Evolutionary conservation across 176 grass and related monocot species (phyloP), one percentile per base, ranked within the genome.

Genomic region (Areca catechu): DNA sequence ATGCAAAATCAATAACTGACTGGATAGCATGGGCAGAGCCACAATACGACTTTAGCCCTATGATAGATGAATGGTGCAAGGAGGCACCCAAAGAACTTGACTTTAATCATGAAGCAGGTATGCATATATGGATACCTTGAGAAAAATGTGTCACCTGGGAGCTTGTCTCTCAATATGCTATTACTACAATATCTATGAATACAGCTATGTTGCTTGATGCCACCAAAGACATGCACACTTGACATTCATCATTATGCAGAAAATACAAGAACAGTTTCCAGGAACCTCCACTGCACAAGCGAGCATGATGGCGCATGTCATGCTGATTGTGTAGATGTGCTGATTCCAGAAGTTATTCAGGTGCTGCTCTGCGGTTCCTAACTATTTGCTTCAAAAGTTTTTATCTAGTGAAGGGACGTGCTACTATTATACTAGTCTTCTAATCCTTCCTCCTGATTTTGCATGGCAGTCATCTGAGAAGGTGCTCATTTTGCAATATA

Each of bases 1-100:
- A 97, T 70, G 83, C 93, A 67, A 97, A 97, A 76, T 77, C 93
- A 53, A 77, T 97, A 65, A 51, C 88, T 71, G 81, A 97, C 71
- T 97, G 93, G 93, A 92, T 91, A 58, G 93, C 93, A 54, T 97
- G 93, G 93, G 87, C 87, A 63, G 93, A 97, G 80, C 93, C 93
- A 20, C 86, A 70, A 49, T 97, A 88, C 75, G 20, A 97, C 71
- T 92, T 97, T 54, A 97, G 73, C 50, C 83, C 80, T 17, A 91
- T 97, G 81, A 88, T 97, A 69, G 87, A 97, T 85, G 93, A 97
- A 74, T 97, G 93, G 93, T 86, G 83, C 58, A 97, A 88, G 61
- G 93, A 97, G 59, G 80, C 87, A 61, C 83, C 86, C 59, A 97
- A 92, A 67, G 93, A 97, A 79, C 93, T 98, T 73, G 87, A 98